Evolutionary conservation across 2,329 filamentous ascomycete species (phyloP).

Genomic region (Cordyceps pruinosa): DNA sequence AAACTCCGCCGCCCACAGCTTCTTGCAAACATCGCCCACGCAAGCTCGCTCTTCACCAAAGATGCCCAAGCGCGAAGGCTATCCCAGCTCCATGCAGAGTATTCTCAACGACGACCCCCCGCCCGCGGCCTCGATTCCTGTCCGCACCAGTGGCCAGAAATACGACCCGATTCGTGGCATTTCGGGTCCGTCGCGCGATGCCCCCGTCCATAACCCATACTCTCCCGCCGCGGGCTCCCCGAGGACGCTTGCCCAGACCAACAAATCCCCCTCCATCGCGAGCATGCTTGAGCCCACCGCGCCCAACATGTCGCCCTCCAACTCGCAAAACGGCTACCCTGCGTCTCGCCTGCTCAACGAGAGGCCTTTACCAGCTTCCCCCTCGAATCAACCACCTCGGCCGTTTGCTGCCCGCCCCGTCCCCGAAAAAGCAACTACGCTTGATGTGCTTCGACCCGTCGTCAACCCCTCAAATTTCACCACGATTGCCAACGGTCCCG

Average conservation of each 20-base stretch:
- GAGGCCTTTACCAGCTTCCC: constrained; percentile 36
- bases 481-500: constrained; percentile 33
- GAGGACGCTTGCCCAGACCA: constrained; percentile 32
- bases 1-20: constrained; percentile 19
- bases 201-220: constrained; percentile 45
- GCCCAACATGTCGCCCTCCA: constrained; percentile 23
- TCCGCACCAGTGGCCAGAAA: constrained; percentile 67
- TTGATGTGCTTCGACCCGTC: constrained; percentile 26
- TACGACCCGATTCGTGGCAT: constrained; percentile 80
- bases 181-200: constrained; percentile 61
- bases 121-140: constrained; percentile 34
- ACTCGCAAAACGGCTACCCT: constrained; percentile 17
- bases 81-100: constrained; percentile 46
- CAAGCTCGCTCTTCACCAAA: constrained; percentile 37
- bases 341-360: constrained; percentile 28
- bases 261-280: constrained; percentile 74
- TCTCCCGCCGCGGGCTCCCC: constrained; percentile 43
- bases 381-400: constrained; percentile 32
- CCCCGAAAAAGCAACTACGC: constrained; percentile 32
- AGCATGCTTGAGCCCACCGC: constrained; percentile 66
- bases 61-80: constrained; percentile 45
- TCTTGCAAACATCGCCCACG: constrained; percentile 19
- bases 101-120: constrained; percentile 48
- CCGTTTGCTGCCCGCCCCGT: constrained; percentile 21
- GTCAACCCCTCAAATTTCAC: constrained; percentile 34